phyloP scores from a whole-genome alignment of 169 alveolate genomes.

The Plasmodium yoelii region DNA sequence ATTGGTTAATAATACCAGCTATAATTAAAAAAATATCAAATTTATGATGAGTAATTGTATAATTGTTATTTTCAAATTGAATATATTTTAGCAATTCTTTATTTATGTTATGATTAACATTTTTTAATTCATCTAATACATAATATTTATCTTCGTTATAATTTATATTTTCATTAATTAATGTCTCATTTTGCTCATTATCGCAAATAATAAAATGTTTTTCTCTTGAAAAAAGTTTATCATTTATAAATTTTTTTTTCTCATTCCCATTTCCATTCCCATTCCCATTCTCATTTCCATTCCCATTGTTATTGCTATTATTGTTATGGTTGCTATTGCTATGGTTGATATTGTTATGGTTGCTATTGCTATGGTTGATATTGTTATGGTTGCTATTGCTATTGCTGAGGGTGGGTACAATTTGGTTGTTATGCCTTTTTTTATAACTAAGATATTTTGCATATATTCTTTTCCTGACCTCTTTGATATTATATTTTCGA shows the following conservation, averaged over 20 bases:
- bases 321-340: no score
- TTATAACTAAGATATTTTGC: conserved; percentile 1
- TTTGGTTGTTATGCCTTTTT: neutral
- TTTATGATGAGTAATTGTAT: conserved; percentile 25
- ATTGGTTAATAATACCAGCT: conserved; percentile 55
- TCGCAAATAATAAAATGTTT: conserved; percentile 11
- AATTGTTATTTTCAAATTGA: conserved; percentile 67
- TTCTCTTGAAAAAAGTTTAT: conserved; percentile 51
- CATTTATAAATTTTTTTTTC: neutral
- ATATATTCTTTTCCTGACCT: conserved; percentile 38
- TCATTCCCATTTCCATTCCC: no score
- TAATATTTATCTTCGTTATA: conserved; percentile 12
- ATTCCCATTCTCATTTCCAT: no score
- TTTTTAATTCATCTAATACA: conserved; percentile 11
- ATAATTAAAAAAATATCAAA: conserved; percentile 38
- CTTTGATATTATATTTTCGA: conserved; percentile 40
- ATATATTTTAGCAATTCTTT: conserved; percentile 55
- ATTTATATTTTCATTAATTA: neutral
- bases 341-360: no score
- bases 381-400: neutral
- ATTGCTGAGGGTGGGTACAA: neutral
- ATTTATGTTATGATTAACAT: conserved; percentile 41
- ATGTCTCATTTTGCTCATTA: neutral
- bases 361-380: no score
- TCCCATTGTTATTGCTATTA: no score